These are phyloP conservation scores for Peronospora destructor DNA, from an alignment of 352 stramenopile genomes.

Conservation along the genomic window DNA sequence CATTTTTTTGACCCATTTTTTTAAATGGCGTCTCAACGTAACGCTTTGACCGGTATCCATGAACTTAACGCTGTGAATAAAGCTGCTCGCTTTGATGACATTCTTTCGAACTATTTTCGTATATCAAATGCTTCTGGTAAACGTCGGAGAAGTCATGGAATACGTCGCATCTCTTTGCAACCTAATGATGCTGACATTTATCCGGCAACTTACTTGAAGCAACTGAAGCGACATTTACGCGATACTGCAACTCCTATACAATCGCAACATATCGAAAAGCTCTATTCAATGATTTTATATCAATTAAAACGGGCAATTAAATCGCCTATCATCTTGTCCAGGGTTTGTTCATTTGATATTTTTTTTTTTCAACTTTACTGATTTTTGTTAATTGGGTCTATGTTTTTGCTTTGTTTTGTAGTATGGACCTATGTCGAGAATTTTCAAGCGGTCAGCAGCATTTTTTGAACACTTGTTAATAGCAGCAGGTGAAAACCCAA, in stretches of 20 bases:
- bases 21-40: not conserved
- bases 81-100: slow-evolving; percentile 20
- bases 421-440: slow-evolving; percentile 35
- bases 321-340: slow-evolving; percentile 15
- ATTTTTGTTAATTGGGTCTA: no score
- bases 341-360: slow-evolving; percentile 15
- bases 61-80: slow-evolving; percentile 15
- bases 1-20: not conserved
- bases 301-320: slow-evolving; percentile 20
- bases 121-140: slow-evolving; percentile 3
- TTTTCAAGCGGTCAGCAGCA: slow-evolving; percentile 50
- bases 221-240: slow-evolving; percentile 31
- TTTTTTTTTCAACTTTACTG: no score
- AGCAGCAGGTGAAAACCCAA: slow-evolving; percentile 36
- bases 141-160: slow-evolving; percentile 1
- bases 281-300: slow-evolving; percentile 19
- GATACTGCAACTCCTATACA: slow-evolving; percentile 26
- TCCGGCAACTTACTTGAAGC: slow-evolving; percentile 19
- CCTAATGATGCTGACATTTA: not conserved
- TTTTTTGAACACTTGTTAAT: slow-evolving; percentile 47
- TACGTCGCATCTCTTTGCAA: not conserved
- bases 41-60: slow-evolving; percentile 1
- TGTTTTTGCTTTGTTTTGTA: no score
- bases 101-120: slow-evolving; percentile 26
- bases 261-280: slow-evolving; percentile 21